Evolutionary conservation across 768 basidiomycete genomes (phyloP).

Genomic region (Leccinum imitatum): DNA sequence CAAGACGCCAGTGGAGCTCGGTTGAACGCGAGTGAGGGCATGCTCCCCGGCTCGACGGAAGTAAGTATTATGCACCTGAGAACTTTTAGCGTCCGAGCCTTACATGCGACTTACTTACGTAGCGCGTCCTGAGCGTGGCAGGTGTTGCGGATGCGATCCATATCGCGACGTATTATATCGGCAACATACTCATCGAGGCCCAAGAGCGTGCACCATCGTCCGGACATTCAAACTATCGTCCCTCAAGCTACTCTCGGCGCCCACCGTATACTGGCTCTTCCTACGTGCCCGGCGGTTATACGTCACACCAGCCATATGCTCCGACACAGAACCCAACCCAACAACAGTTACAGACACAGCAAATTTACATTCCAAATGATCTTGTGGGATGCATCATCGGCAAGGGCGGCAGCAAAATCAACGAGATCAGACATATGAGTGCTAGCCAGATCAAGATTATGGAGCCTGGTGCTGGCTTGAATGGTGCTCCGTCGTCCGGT

Average conservation of each 20-base stretch:
- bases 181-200: slow-evolving; percentile 94
- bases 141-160: slow-evolving; percentile 99
- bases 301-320: slow-evolving; percentile 44
- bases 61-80: slow-evolving; percentile 41
- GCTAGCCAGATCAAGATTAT: slow-evolving; percentile 98
- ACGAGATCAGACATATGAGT: slow-evolving; percentile 95
- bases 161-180: slow-evolving; percentile 99
- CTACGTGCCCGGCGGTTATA: slow-evolving; percentile 69
- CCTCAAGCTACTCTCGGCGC: slow-evolving; percentile 56
- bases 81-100: slow-evolving; percentile 7
- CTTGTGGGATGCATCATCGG: slow-evolving; percentile 97
- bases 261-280: slow-evolving; percentile 54
- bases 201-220: slow-evolving; percentile 80
- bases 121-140: slow-evolving; percentile 97
- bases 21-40: slow-evolving; percentile 95
- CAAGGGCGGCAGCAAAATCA: slow-evolving; percentile 97
- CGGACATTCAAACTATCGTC: slow-evolving; percentile 58
- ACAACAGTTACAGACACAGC: slow-evolving; percentile 88
- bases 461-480: slow-evolving; percentile 87
- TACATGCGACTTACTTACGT: slow-evolving; percentile 18
- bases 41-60: slow-evolving; percentile 99
- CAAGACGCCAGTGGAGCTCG: slow-evolving; percentile 97
- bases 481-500: slow-evolving; percentile 69
- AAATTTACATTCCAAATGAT: slow-evolving; percentile 98
- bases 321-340: slow-evolving; percentile 59